These are phyloP conservation scores for Eremochloa ophiuroides DNA, from an alignment of 176 grass and related monocot species.

Conservation along the genomic window DNA sequence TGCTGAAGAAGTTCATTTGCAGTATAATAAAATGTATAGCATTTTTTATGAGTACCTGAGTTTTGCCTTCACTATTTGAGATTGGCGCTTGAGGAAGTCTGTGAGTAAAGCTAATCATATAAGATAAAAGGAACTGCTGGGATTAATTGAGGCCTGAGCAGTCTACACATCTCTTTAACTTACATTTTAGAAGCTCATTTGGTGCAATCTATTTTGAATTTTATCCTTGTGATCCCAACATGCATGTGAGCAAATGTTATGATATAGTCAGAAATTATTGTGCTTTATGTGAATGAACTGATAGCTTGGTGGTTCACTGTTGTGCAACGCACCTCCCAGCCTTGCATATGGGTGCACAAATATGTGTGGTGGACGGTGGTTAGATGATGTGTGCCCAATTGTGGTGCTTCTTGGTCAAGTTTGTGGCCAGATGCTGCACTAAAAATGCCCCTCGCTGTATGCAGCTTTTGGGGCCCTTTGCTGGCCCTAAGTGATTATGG, in stretches of 20 bases:
- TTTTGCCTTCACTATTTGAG: neutral
- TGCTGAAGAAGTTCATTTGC: neutral
- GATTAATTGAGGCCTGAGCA: neutral
- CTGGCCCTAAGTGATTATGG: neutral
- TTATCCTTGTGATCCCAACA: neutral
- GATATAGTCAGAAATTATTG: neutral
- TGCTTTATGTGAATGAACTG: neutral
- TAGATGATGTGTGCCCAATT: neutral
- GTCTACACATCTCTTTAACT: neutral
- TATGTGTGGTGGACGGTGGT: neutral
- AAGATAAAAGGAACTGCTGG: neutral
- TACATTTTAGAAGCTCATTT: constrained; percentile 5
- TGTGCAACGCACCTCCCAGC: neutral
- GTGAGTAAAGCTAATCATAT: neutral
- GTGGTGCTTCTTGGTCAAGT: neutral
- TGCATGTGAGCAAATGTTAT: constrained; percentile 3
- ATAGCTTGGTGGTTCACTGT: neutral
- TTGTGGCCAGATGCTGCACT: neutral
- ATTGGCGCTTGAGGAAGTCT: neutral
- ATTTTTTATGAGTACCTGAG: neutral
- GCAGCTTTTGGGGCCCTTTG: neutral
- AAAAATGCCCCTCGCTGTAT: neutral
- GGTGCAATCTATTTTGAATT: neutral
- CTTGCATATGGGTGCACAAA: neutral
- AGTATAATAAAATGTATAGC: neutral